These are phyloP conservation scores for Alternaria sp. DNA, from an alignment of 2,329 filamentous ascomycete genomes.

Conservation along the genomic window DNA sequence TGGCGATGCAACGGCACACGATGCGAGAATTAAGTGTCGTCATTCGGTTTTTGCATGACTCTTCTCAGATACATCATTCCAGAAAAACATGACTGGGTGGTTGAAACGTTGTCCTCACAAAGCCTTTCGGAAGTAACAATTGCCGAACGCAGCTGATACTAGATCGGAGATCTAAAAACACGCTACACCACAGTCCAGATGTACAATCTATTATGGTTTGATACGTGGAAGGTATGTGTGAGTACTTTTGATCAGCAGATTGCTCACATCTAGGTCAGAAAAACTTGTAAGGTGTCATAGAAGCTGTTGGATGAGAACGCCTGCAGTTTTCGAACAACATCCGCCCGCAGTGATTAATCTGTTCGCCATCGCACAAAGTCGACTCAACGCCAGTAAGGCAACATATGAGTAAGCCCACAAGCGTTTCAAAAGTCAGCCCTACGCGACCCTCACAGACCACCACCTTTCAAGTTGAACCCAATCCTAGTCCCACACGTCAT, in stretches of 20 bases:
- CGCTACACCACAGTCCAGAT: not conserved
- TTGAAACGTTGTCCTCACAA: no score
- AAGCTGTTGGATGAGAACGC: not conserved
- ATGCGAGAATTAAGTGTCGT: not conserved
- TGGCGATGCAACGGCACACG: not conserved
- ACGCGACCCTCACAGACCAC: not conserved
- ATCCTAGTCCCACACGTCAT: not conserved
- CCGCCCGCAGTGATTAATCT: not conserved
- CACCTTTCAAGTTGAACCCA: not conserved
- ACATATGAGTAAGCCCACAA: not conserved
- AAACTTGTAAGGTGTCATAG: not conserved
- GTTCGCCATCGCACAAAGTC: not conserved
- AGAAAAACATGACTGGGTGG: not conserved
- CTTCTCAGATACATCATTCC: not conserved
- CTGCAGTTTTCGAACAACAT: not conserved
- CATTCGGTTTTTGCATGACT: not conserved
- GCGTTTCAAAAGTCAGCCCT: not conserved
- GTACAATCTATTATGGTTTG: no score
- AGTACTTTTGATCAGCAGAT: not conserved
- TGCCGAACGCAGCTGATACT: not conserved
- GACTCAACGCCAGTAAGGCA: not conserved
- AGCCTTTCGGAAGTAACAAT: not conserved
- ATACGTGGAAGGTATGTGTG: not conserved
- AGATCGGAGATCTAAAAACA: not conserved
- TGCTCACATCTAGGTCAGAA: not conserved